Conservation (phyloP, 225 moss, liverwort and hornwort species). For the Straminergon stramineum region DNA sequence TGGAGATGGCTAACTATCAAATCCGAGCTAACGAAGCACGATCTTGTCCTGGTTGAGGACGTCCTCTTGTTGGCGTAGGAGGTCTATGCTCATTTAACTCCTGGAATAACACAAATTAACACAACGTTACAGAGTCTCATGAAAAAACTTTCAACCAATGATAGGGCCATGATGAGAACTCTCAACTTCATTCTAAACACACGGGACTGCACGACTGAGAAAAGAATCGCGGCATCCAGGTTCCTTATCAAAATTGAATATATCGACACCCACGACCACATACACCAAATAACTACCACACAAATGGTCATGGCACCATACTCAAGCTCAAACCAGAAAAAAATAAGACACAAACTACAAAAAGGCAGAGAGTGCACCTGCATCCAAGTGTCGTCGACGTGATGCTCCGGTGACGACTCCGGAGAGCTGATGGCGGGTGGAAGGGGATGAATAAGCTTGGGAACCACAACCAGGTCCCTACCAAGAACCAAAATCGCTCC, state of each 20-base stretch:
- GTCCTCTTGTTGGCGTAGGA: conserved; percentile 82
- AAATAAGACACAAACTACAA: not conserved
- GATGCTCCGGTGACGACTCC: conserved; percentile 84
- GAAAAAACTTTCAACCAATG: not conserved
- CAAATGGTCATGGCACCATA: too few relatives aligned
- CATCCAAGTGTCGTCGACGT: conserved; percentile 95
- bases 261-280: not conserved
- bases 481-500: conserved; percentile 97
- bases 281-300: not conserved
- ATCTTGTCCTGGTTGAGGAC: conserved; percentile 75
- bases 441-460: conserved; percentile 94
- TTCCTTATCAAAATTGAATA: not conserved
- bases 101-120: conserved; percentile 3
- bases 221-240: not conserved
- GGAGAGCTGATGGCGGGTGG: conserved; percentile 83
- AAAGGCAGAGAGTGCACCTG: conserved; percentile 24
- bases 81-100: conserved; percentile 89
- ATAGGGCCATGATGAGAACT: not conserved
- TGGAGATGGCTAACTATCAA: conserved; percentile 14
- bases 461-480: conserved; percentile 89
- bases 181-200: not conserved
- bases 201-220: not conserved
- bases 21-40: conserved; percentile 86
- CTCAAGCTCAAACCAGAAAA: not conserved
- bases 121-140: not conserved